A percentile compares a stretch with the other conserved stretches of the same genome.
These are phyloP conservation scores for Boletus vermiculosoides DNA, from an alignment of 768 basidiomycete genomes.

Conservation along the genomic window DNA sequence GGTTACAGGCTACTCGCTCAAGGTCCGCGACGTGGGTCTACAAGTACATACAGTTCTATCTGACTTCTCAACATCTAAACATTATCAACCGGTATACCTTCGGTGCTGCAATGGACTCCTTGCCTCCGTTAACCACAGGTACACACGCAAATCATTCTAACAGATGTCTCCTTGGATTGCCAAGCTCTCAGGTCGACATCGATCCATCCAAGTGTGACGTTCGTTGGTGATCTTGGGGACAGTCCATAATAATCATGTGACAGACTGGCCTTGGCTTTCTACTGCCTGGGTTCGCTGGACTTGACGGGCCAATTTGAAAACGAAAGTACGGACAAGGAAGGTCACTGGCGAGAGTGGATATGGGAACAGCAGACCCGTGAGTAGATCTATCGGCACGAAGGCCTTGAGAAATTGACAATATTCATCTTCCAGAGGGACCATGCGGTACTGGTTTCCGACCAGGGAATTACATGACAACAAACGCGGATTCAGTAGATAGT, in stretches of 20 bases:
- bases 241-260: slow-evolving; percentile 10
- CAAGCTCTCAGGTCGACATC: slow-evolving; percentile 60
- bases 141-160: slow-evolving; percentile 66
- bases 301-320: slow-evolving; percentile 52
- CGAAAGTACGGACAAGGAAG: slow-evolving; percentile 53
- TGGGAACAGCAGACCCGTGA: slow-evolving; percentile 82
- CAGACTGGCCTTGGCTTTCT: slow-evolving; percentile 86
- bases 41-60: not conserved
- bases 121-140: slow-evolving; percentile 37
- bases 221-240: slow-evolving; percentile 15
- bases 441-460: slow-evolving; percentile 73
- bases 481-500: slow-evolving; percentile 16
- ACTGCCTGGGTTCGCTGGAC: slow-evolving; percentile 84
- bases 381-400: slow-evolving; percentile 5
- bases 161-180: slow-evolving; percentile 70
- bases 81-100: not conserved
- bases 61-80: not conserved
- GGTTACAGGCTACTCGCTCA: not conserved
- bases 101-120: slow-evolving; percentile 9
- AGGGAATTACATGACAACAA: slow-evolving; percentile 64
- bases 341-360: slow-evolving; percentile 82
- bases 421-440: slow-evolving; percentile 43
- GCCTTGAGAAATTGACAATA: not conserved
- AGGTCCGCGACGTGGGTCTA: not conserved
- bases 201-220: slow-evolving; percentile 68